A percentile compares a stretch with the other conserved stretches of the same genome.
phyloP scores from a whole-genome alignment of 192 early-diverging fungal genomes.

The Blastocladiella britannica region DNA sequence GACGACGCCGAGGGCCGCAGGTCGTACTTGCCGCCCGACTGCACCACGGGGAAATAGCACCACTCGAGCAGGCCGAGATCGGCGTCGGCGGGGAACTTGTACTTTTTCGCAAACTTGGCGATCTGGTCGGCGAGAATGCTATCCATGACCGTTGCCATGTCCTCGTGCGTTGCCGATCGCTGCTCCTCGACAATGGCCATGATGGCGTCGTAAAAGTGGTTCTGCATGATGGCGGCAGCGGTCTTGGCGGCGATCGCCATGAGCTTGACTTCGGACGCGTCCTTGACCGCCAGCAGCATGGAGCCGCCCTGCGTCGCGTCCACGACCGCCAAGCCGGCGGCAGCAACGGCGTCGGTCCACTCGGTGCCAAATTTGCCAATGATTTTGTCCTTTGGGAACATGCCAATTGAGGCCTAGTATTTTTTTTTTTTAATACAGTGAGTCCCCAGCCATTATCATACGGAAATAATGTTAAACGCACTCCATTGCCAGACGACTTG shows the following conservation, averaged over 20 bases:
- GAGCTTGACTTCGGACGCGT: constrained; percentile 64
- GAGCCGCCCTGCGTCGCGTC: constrained; percentile 56
- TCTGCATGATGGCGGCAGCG: constrained; percentile 55
- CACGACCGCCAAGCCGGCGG: constrained; percentile 31
- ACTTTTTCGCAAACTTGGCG: constrained; percentile 24
- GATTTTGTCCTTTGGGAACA: constrained; percentile 52
- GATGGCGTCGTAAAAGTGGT: constrained; percentile 74
- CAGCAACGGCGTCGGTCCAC: constrained; percentile 47
- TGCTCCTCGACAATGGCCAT: constrained; percentile 68
- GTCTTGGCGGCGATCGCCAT: constrained; percentile 50
- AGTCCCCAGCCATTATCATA: neutral
- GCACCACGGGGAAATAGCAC: constrained; percentile 84
- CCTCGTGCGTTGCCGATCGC: constrained; percentile 63
- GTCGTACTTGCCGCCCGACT: constrained; percentile 86
- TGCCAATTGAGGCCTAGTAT: too few relatives aligned
- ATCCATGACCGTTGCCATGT: constrained; percentile 53
- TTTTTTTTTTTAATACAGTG: constrained; percentile 15
- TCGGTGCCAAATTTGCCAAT: constrained; percentile 55
- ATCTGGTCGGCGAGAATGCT: constrained; percentile 38
- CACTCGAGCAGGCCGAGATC: constrained; percentile 58
- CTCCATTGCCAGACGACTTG: neutral
- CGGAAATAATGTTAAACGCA: neutral
- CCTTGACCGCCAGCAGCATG: constrained; percentile 59
- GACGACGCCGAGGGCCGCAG: constrained; percentile 59
- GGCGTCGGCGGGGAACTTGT: constrained; percentile 49